Evolutionary conservation across 1,139 yeast species (phyloP).

Genomic region (Blastobotrys illinoisensis): DNA sequence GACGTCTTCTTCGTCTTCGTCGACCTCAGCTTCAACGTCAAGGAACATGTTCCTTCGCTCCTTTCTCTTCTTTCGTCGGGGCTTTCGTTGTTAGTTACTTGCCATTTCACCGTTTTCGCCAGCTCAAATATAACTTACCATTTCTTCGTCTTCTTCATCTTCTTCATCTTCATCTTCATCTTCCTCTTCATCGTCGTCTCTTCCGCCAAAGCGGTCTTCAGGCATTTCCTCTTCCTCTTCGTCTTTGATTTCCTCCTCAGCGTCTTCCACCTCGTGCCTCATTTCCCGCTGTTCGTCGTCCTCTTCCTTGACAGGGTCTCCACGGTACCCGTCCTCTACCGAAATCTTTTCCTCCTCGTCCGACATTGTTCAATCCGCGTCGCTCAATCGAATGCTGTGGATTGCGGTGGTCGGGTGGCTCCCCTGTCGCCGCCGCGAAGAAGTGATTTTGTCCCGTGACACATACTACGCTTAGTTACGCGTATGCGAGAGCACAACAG

Average conservation of each 20-base stretch:
- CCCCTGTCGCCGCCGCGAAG: neutral
- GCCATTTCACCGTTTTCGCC: too few relatives aligned
- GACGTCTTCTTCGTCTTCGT: conserved; percentile 94
- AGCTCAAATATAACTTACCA: too few relatives aligned
- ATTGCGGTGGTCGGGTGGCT: neutral
- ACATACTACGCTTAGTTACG: neutral
- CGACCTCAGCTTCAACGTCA: conserved; percentile 99
- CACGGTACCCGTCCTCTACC: neutral
- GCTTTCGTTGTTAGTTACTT: conserved; percentile 30
- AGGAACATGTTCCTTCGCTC: conserved; percentile 82
- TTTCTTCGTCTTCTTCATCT: neutral
- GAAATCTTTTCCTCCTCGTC: neutral
- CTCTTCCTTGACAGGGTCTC: neutral
- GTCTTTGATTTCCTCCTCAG: neutral
- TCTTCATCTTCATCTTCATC: neutral
- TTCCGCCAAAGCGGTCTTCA: neutral
- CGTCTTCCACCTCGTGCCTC: neutral
- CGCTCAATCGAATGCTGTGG: neutral
- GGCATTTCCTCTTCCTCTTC: neutral
- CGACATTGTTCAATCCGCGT: neutral
- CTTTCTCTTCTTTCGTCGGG: conserved; percentile 62
- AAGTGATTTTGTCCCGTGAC: neutral
- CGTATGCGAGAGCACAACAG: neutral
- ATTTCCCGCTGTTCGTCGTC: neutral
- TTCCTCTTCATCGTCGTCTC: neutral